phyloP scores from a whole-genome alignment of 805 yeast species.

The Danielia reshetovae region DNA sequence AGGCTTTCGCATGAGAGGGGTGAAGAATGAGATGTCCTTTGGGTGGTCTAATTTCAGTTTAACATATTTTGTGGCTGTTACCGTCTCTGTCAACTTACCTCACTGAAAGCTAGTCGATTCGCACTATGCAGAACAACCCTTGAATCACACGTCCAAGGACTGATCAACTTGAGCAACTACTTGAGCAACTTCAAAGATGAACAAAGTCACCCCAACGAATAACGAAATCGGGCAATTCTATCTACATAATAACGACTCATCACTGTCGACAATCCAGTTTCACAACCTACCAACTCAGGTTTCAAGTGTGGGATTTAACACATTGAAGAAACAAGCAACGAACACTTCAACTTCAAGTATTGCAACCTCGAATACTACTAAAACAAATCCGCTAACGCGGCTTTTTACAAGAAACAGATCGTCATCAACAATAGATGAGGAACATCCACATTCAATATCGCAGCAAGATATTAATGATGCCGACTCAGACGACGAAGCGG shows the following conservation, averaged over 20 bases:
- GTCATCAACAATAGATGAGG: conserved; percentile 1
- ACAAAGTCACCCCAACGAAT: background rate
- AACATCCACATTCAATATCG: background rate
- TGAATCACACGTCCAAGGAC: no score
- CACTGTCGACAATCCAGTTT: conserved; percentile 1
- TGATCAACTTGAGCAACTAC: no score
- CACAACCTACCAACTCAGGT: conserved; percentile 6
- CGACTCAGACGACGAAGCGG: background rate
- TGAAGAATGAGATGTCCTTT: no score
- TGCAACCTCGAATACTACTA: conserved; percentile 4
- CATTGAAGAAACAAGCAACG: conserved; percentile 10
- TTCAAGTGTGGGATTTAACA: conserved; percentile 14
- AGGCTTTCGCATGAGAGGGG: no score
- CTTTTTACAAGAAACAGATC: conserved; percentile 7
- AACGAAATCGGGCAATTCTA: background rate
- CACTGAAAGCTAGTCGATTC: no score
- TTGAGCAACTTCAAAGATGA: no score
- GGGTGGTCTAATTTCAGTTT: no score
- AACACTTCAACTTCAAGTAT: conserved; percentile 9
- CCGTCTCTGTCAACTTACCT: no score
- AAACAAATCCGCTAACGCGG: conserved; percentile 4
- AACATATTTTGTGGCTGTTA: no score
- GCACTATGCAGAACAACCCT: no score
- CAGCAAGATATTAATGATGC: no score
- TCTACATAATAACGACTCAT: conserved; percentile 4